Conservation (phyloP, 148 eudicot species). For the Amaranthus palmeri region DNA sequence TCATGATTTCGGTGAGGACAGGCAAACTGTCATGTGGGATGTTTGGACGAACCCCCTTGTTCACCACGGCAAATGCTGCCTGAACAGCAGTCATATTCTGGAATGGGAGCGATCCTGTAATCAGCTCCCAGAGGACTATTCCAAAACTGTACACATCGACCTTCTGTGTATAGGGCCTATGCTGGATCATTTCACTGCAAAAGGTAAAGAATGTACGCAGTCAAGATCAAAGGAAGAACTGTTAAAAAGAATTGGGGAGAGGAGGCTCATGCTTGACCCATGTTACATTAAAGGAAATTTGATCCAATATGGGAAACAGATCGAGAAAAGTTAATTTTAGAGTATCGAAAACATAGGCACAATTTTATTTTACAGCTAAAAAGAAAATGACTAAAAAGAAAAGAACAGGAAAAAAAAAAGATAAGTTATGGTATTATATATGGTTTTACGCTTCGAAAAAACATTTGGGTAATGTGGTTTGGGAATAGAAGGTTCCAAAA, state of each 20-base stretch:
- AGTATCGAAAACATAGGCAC: too few relatives aligned
- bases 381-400: too few relatives aligned
- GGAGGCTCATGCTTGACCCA: too few relatives aligned
- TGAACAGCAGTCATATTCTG: conserved; percentile 97
- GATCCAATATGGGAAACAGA: too few relatives aligned
- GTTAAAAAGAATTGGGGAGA: background rate
- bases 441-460: too few relatives aligned
- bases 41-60: conserved; percentile 82
- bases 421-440: too few relatives aligned
- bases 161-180: conserved; percentile 91
- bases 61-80: conserved; percentile 98
- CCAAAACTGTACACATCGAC: conserved; percentile 97
- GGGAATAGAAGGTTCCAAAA: too few relatives aligned
- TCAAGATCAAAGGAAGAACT: conserved; percentile 6
- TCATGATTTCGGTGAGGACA: conserved; percentile 76
- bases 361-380: too few relatives aligned
- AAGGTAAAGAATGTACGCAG: conserved; percentile 14
- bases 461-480: too few relatives aligned
- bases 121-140: conserved; percentile 91
- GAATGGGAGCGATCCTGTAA: conserved; percentile 92
- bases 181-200: conserved; percentile 98
- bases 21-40: conserved; percentile 74
- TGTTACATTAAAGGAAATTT: too few relatives aligned
- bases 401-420: too few relatives aligned
- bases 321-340: too few relatives aligned